phyloP scores from a whole-genome alignment of 305 asterid species.

The Rubia occidens region DNA sequence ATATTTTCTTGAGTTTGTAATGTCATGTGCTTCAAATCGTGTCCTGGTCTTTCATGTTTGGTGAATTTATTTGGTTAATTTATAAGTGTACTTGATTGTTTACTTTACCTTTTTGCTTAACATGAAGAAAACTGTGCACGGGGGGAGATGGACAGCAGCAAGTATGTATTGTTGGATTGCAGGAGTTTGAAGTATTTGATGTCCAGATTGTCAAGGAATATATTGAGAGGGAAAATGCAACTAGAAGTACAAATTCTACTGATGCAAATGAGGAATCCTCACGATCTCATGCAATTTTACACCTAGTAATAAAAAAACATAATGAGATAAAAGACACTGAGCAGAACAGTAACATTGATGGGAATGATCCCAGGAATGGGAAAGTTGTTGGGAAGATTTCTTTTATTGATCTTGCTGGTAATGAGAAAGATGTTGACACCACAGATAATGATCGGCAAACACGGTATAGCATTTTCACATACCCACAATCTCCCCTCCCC shows the following conservation, averaged over 20 bases:
- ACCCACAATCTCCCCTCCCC: not conserved
- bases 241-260: conserved; percentile 97
- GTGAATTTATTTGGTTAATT: not conserved
- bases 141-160: conserved; percentile 97
- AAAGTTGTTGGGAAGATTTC: conserved; percentile 51
- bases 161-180: conserved; percentile 97
- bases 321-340: conserved; percentile 73
- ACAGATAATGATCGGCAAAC: conserved; percentile 80
- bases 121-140: conserved; percentile 82
- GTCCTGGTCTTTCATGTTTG: not conserved
- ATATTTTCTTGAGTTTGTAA: not conserved
- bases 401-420: conserved; percentile 83
- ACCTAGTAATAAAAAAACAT: conserved; percentile 85
- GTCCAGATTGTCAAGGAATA: conserved; percentile 90
- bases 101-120: not conserved
- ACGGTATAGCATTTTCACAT: conserved; percentile 28
- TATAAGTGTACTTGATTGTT: not conserved
- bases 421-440: conserved; percentile 99
- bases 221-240: conserved; percentile 86
- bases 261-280: conserved; percentile 99
- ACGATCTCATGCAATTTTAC: conserved; percentile 95
- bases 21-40: not conserved
- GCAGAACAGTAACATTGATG: conserved; percentile 49
- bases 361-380: conserved; percentile 53
- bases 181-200: conserved; percentile 97